phyloP scores from a whole-genome alignment of 768 basidiomycete species.

The Leccinum imitatum region DNA sequence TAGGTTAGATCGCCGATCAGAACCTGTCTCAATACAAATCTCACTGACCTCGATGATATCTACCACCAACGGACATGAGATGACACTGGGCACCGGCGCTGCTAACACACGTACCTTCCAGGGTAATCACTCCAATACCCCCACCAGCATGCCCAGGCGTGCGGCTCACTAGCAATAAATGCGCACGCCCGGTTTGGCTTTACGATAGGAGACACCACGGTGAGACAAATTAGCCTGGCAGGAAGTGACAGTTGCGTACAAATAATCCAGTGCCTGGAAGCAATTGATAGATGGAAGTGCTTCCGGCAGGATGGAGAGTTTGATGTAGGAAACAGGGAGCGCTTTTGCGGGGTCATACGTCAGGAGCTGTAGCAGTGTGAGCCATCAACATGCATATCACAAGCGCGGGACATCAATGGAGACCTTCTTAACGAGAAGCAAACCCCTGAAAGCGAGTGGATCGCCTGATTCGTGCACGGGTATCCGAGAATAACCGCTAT shows the following conservation, averaged over 20 bases:
- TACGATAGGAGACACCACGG: constrained; percentile 45
- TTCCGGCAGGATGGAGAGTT: constrained; percentile 84
- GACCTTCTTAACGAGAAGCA: constrained; percentile 85
- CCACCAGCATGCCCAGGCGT: constrained; percentile 84
- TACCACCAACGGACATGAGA: constrained; percentile 21
- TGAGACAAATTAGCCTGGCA: constrained; percentile 3
- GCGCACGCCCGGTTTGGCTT: constrained; percentile 95
- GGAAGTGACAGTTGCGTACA: constrained; percentile 43
- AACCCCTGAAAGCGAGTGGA: constrained; percentile 70
- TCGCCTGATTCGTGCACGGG: constrained; percentile 79
- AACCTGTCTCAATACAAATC: neutral
- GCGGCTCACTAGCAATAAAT: constrained; percentile 80
- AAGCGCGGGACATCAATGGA: neutral
- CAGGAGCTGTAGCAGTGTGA: constrained; percentile 55
- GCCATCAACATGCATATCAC: constrained; percentile 6
- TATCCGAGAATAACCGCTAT: constrained; percentile 90
- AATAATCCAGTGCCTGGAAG: constrained; percentile 93
- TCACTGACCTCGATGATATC: constrained; percentile 69
- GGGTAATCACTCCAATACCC: constrained; percentile 86
- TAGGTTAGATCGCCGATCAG: neutral
- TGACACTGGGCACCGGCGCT: neutral
- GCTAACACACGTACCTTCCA: constrained; percentile 56
- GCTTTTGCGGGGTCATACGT: constrained; percentile 84
- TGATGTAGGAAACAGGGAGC: constrained; percentile 71
- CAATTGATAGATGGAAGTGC: constrained; percentile 87